Evolutionary conservation across 805 yeast species (phyloP).

Genomic region (Wickerhamiella brachini): DNA sequence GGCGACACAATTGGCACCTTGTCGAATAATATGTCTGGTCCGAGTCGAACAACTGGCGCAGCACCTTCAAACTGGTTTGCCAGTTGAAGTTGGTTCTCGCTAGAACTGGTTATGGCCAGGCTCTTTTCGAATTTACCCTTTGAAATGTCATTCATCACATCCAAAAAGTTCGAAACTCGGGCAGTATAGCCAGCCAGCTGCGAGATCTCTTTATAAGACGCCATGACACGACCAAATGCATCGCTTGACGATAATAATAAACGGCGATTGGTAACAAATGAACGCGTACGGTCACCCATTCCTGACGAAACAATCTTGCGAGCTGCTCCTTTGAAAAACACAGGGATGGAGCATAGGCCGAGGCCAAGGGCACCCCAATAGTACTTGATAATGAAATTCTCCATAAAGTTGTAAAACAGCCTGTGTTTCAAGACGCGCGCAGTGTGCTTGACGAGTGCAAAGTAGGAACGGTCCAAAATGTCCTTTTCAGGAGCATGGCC

Average conservation of each 20-base stretch:
- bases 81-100: background rate
- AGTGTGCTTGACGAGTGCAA: slow-evolving; percentile 64
- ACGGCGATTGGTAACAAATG: slow-evolving; percentile 75
- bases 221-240: slow-evolving; percentile 75
- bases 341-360: slow-evolving; percentile 75
- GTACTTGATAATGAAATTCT: slow-evolving; percentile 79
- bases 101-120: background rate
- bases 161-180: slow-evolving; percentile 58
- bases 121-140: slow-evolving; percentile 23
- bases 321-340: slow-evolving; percentile 39
- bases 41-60: slow-evolving; percentile 21
- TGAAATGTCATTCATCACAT: slow-evolving; percentile 41
- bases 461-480: slow-evolving; percentile 64
- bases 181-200: slow-evolving; percentile 72
- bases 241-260: slow-evolving; percentile 72
- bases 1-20: slow-evolving; percentile 79
- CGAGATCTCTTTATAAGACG: slow-evolving; percentile 70
- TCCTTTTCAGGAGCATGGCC: slow-evolving; percentile 74
- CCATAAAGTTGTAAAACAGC: slow-evolving; percentile 68
- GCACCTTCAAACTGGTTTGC: background rate
- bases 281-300: slow-evolving; percentile 12
- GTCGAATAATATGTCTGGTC: slow-evolving; percentile 51
- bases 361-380: slow-evolving; percentile 95
- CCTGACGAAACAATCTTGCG: background rate
- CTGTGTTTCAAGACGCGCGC: slow-evolving; percentile 62